These are phyloP conservation scores for barrel medic (Medicago truncatula) DNA, from an alignment of 306 rosid species.

Conservation along the genomic window DNA sequence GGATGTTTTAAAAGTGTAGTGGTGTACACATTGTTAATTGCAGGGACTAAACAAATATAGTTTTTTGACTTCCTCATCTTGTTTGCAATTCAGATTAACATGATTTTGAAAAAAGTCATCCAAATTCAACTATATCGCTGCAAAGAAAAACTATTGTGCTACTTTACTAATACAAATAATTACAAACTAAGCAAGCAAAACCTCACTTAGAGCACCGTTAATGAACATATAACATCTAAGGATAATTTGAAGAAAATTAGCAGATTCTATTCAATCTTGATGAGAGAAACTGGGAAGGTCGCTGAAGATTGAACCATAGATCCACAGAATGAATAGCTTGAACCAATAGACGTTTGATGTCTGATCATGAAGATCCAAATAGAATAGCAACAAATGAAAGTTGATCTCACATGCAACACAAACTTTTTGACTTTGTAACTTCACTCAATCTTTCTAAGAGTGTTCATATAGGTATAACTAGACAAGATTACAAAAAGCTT, in stretches of 20 bases:
- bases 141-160: slow-evolving; percentile 18
- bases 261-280: slow-evolving; percentile 7
- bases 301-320: background rate
- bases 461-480: slow-evolving; percentile 85
- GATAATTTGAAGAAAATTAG: slow-evolving; percentile 29
- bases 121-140: background rate
- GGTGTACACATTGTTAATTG: too few relatives aligned
- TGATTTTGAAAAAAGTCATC: background rate
- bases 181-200: slow-evolving; percentile 20
- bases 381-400: slow-evolving; percentile 25
- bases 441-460: slow-evolving; percentile 60
- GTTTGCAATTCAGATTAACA: background rate
- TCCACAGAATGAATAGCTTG: slow-evolving; percentile 12
- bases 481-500: slow-evolving; percentile 83
- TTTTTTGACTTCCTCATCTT: too few relatives aligned
- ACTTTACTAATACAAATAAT: slow-evolving; percentile 23
- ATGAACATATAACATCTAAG: slow-evolving; percentile 13
- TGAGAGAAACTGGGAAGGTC: slow-evolving; percentile 12
- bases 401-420: slow-evolving; percentile 31
- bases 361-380: slow-evolving; percentile 19
- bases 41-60: too few relatives aligned
- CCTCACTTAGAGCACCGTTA: slow-evolving; percentile 15
- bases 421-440: slow-evolving; percentile 5
- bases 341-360: slow-evolving; percentile 35
- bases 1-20: too few relatives aligned